phyloP scores from a whole-genome alignment of 208 protist species.

The Dictyostelium gargantuum region DNA sequence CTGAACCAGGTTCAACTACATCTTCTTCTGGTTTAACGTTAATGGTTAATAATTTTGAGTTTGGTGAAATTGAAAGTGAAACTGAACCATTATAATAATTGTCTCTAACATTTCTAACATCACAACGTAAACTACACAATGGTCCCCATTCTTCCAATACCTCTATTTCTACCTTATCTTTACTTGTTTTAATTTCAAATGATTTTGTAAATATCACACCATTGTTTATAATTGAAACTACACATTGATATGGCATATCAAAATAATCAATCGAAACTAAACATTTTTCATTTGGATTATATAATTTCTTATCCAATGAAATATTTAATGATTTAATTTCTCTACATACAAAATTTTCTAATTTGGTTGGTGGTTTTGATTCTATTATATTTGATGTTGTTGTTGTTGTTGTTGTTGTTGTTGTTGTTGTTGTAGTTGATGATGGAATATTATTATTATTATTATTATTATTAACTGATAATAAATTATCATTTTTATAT shows the following conservation, averaged over 20 bases:
- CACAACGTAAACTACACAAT: not conserved
- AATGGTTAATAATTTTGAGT: not conserved
- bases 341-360: not conserved
- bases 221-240: not conserved
- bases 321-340: not conserved
- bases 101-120: not conserved
- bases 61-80: not conserved
- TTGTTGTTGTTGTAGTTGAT: not conserved
- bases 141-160: slow-evolving; percentile 21
- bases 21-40: slow-evolving; percentile 21
- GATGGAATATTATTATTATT: not conserved
- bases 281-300: not conserved
- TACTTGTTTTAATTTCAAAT: not conserved
- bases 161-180: not conserved
- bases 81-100: not conserved
- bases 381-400: not conserved
- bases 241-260: not conserved
- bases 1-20: slow-evolving; percentile 49
- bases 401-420: not conserved
- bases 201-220: slow-evolving; percentile 30
- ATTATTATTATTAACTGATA: not conserved
- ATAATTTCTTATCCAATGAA: slow-evolving; percentile 1
- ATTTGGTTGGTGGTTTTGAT: not conserved
- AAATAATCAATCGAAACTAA: not conserved
- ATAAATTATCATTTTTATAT: not conserved